These are phyloP conservation scores for Diaporthe sp. DNA, from an alignment of 2,329 filamentous ascomycete genomes.

Conservation along the genomic window DNA sequence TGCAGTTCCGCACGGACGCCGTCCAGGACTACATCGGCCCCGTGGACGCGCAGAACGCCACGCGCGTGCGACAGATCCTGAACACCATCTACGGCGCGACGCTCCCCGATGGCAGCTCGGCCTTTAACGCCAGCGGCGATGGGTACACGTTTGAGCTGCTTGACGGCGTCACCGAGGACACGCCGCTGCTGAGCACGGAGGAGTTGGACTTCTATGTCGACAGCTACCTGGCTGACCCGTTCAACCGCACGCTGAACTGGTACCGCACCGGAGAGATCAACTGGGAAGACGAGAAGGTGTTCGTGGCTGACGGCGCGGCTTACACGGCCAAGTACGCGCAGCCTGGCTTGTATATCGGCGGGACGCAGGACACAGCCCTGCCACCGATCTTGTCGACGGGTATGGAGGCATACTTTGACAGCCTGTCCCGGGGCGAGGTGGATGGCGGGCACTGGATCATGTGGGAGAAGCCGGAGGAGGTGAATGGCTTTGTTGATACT, in stretches of 20 bases:
- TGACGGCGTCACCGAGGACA: conserved; percentile 58
- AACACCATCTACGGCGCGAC: conserved; percentile 76
- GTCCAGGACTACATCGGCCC: conserved; percentile 64
- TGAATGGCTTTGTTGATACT: conserved; percentile 74
- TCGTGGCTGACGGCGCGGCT: conserved; percentile 65
- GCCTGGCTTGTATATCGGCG: conserved; percentile 81
- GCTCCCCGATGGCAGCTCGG: conserved; percentile 61
- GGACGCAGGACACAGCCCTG: conserved; percentile 76
- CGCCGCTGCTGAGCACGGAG: conserved; percentile 70
- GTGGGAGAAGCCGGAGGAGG: conserved; percentile 76
- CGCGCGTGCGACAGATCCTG: conserved; percentile 76
- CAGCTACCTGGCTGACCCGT: conserved; percentile 75
- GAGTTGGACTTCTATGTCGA: conserved; percentile 83
- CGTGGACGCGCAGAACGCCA: conserved; percentile 45
- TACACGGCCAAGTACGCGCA: conserved; percentile 57
- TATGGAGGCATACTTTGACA: conserved; percentile 76
- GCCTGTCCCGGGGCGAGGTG: conserved; percentile 74
- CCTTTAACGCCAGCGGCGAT: conserved; percentile 65
- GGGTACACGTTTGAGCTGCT: conserved; percentile 75
- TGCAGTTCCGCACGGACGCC: conserved; percentile 79
- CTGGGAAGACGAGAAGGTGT: conserved; percentile 75
- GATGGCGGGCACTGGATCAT: conserved; percentile 83
- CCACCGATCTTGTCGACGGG: conserved; percentile 75
- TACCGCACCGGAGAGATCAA: conserved; percentile 84
- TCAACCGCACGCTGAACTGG: conserved; percentile 88